A percentile compares a stretch with the other conserved stretches of the same genome.
phyloP scores from a whole-genome alignment of 257 asterid species.

The Catharanthus roseus region DNA sequence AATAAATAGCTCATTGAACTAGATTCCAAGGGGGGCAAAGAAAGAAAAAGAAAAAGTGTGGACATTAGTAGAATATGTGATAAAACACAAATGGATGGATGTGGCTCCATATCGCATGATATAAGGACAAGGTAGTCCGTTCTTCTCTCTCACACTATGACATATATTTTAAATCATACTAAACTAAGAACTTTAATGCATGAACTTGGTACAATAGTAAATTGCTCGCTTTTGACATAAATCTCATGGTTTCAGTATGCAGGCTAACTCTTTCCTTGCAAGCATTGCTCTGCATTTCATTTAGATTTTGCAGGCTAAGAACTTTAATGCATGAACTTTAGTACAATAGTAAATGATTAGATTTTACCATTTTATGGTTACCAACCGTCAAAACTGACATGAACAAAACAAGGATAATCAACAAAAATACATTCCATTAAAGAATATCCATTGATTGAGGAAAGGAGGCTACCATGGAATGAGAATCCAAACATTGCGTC shows the following conservation, averaged over 20 bases:
- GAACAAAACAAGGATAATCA: background rate
- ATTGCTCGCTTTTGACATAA: background rate
- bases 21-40: background rate
- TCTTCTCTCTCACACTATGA: background rate
- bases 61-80: background rate
- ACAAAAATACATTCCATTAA: constrained; percentile 5
- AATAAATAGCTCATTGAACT: background rate
- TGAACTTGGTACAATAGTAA: background rate
- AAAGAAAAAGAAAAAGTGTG: background rate
- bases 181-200: background rate
- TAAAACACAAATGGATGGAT: background rate
- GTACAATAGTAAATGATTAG: background rate
- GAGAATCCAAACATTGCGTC: constrained; percentile 97
- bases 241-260: background rate
- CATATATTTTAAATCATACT: background rate
- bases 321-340: too few species aligned
- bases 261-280: background rate
- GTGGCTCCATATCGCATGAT: background rate
- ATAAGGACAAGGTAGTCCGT: background rate
- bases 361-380: background rate
- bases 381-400: background rate
- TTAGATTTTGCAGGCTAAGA: background rate
- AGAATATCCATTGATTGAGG: constrained; percentile 1
- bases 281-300: background rate
- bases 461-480: constrained; percentile 57